A percentile compares a stretch with the other conserved stretches of the same genome.
Conservation (phyloP, 139 green algal genomes). For the Pleodorina starrii region DNA sequence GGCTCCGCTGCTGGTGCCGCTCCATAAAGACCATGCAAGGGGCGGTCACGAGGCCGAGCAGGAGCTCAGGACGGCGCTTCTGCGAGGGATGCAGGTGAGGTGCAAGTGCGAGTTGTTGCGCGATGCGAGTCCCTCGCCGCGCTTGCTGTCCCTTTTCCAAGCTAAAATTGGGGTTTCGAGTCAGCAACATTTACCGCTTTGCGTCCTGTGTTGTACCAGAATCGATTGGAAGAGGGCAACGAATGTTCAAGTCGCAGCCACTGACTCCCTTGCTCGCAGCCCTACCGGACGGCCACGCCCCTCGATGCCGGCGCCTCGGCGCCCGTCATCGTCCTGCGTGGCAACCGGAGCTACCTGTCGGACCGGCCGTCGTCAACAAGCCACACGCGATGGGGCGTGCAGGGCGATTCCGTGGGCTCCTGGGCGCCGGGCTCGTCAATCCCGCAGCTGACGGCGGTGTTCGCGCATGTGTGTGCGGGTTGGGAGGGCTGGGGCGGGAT, state of each 20-base stretch:
- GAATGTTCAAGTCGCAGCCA: too few species aligned
- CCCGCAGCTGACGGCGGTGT: background rate
- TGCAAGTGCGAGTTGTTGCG: too few species aligned
- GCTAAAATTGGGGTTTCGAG: too few species aligned
- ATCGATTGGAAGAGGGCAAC: too few species aligned
- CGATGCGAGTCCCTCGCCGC: too few species aligned
- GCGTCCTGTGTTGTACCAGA: too few species aligned
- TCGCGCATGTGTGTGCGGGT: too few species aligned
- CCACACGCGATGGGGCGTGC: background rate
- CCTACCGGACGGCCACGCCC: background rate
- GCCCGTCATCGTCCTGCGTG: background rate
- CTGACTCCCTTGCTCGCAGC: too few species aligned
- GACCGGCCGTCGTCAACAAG: background rate
- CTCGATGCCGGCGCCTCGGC: background rate
- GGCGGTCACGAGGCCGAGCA: constrained; percentile 53
- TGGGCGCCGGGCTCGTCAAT: background rate
- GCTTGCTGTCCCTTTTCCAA: too few species aligned
- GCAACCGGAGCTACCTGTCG: background rate
- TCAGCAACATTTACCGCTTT: too few species aligned
- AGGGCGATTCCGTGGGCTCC: background rate
- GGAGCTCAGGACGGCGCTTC: background rate
- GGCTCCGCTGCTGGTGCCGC: constrained; percentile 50
- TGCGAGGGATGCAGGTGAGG: constrained; percentile 32
- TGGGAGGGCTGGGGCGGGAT: too few species aligned
- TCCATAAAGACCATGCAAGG: constrained; percentile 12